These are phyloP conservation scores for Avena atlantica DNA, from an alignment of 176 grass and related monocot species.

Conservation along the genomic window DNA sequence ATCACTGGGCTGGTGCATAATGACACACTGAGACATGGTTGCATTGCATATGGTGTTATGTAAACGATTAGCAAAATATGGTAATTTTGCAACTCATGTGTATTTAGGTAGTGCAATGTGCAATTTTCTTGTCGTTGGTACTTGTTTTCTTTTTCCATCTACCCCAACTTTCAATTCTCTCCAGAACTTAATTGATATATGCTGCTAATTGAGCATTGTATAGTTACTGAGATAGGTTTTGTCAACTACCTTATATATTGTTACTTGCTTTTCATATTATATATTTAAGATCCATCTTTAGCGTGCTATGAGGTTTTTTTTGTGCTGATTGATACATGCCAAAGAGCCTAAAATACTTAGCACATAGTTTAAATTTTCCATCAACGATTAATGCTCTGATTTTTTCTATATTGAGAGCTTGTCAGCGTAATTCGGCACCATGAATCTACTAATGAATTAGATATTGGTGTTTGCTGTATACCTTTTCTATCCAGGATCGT, in stretches of 20 bases:
- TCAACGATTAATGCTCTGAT: not conserved
- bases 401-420: slow-evolving; percentile 12
- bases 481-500: slow-evolving; percentile 56
- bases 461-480: not conserved
- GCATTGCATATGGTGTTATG: not conserved
- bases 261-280: not conserved
- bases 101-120: not conserved
- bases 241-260: not conserved
- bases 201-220: not conserved
- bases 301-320: not conserved
- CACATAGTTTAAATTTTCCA: not conserved
- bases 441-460: not conserved
- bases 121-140: not conserved
- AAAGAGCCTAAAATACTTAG: slow-evolving; percentile 1
- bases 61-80: not conserved
- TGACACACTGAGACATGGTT: not conserved
- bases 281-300: slow-evolving; percentile 10
- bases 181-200: not conserved
- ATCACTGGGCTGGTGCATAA: slow-evolving; percentile 1
- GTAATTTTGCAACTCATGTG: not conserved
- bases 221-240: not conserved
- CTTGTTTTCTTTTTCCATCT: not conserved
- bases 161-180: not conserved
- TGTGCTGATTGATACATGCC: slow-evolving; percentile 2
- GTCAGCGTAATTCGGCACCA: not conserved